Evolutionary conservation across 1,139 yeast genomes (phyloP), one percentile per base, ranked within the genome.

Genomic region (Suhomyces ambrosiae): DNA sequence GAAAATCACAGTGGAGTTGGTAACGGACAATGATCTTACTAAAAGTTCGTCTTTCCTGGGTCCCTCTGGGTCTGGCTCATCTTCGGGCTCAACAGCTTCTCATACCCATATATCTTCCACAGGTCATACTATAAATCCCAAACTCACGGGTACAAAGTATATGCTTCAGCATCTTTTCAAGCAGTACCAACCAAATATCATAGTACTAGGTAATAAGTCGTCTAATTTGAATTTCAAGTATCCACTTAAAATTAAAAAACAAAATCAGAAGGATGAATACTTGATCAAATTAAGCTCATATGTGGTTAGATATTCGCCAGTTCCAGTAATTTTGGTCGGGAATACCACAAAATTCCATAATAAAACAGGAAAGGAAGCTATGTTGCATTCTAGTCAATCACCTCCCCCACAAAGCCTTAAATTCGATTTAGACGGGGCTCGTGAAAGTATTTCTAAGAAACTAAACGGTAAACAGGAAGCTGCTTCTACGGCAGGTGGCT

Each of bases 1-100:
- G 27, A 74, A 74, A 43, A 58, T 80, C 7, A 77, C 83, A 0
- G 74, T 80, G 10, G 86, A 80, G 47, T 65, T 80, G 43, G 73
- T 79, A 11, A 47, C 50, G n/a, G 54, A 50, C 27, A 33, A 36
- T 17, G 50, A 47, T 12, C 29, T 10, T n/a, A 7, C 27, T 5
- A 27, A 23, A 8, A n/a, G 33, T 4, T 9, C 33, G n/a, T 34
- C 41, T 7, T n/a, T 13, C 11, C 35, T 33, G 37, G 35, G 41
- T 7, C 28, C 41, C 3, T 27, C 33, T 6, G 25, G 26, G 5
- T 14, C 27, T 16, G n/a, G 27, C 17, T 23, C 35, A 10, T 11
- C 18, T 4, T 21, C 31, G 11, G 19, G n/a, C 10, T 27, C 38
- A 11, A 10, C 12, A 12, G 21, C 12, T 7, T 23, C 23, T n/a